phyloP scores from a whole-genome alignment of 768 basidiomycete species.

The Boletus pseudopeckii region DNA sequence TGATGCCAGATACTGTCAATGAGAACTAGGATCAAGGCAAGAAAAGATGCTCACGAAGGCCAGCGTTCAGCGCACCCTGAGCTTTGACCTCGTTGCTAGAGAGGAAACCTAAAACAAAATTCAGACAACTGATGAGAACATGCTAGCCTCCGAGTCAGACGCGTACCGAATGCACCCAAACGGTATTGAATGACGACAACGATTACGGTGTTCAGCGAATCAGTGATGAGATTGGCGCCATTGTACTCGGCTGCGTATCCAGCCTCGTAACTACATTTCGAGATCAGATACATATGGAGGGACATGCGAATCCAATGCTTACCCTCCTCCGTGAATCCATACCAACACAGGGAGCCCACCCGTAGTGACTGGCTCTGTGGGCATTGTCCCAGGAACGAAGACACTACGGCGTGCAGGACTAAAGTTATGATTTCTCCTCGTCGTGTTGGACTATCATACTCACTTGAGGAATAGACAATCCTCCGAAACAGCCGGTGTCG shows the following conservation, averaged over 20 bases:
- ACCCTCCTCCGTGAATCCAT: constrained; percentile 39
- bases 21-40: not conserved
- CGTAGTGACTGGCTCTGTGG: not conserved
- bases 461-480: constrained; percentile 33
- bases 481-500: constrained; percentile 17
- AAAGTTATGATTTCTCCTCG: too few relatives aligned
- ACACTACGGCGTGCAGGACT: constrained; percentile 2
- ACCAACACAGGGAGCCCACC: constrained; percentile 31
- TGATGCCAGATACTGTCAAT: not conserved
- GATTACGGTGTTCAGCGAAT: constrained; percentile 23
- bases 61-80: constrained; percentile 33
- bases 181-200: constrained; percentile 34
- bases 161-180: constrained; percentile 33
- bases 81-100: constrained; percentile 29
- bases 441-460: not conserved
- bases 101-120: constrained; percentile 29
- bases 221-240: constrained; percentile 24
- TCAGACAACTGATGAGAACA: not conserved
- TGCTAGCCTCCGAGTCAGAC: not conserved
- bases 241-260: constrained; percentile 17
- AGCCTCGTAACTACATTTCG: constrained; percentile 19
- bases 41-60: constrained; percentile 25
- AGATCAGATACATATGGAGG: not conserved
- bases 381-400: constrained; percentile 6
- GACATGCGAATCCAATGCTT: not conserved